A percentile compares a stretch with the other conserved stretches of the same genome.
These are phyloP conservation scores for Cadophora malorum DNA, from an alignment of 2,329 filamentous ascomycete genomes.

Conservation along the genomic window DNA sequence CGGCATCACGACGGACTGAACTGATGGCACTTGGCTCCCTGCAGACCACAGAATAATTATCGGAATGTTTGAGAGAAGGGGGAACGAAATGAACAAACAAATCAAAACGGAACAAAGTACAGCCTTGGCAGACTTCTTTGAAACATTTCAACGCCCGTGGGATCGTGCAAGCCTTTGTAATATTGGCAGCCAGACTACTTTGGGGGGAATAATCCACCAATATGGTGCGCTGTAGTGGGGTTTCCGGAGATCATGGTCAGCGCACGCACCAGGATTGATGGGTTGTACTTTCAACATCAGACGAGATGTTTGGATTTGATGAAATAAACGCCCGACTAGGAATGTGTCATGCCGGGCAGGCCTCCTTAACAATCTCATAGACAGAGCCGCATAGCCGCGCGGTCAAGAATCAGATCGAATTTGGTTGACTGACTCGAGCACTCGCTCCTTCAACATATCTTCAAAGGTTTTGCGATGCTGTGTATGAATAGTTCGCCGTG, in stretches of 20 bases:
- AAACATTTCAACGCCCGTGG: slow-evolving; percentile 8
- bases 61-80: slow-evolving; percentile 4
- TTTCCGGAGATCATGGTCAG: not conserved
- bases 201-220: not conserved
- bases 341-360: not conserved
- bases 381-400: slow-evolving; percentile 6
- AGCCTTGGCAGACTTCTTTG: slow-evolving; percentile 3
- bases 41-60: not conserved
- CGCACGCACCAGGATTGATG: not conserved
- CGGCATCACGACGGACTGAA: not conserved
- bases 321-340: not conserved
- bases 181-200: not conserved
- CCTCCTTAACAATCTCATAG: not conserved
- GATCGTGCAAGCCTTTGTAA: slow-evolving; percentile 2
- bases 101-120: slow-evolving; percentile 5
- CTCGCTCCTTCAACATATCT: not conserved
- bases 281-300: slow-evolving; percentile 7
- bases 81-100: slow-evolving; percentile 9
- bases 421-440: not conserved
- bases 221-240: not conserved
- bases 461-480: not conserved
- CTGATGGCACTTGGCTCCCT: not conserved
- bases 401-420: not conserved
- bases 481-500: too few relatives aligned
- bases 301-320: slow-evolving; percentile 12